Evolutionary conservation across 2,329 filamentous ascomycete species (phyloP), one percentile per base, ranked within the genome.

Genomic region (Elsinoe ampelina): DNA sequence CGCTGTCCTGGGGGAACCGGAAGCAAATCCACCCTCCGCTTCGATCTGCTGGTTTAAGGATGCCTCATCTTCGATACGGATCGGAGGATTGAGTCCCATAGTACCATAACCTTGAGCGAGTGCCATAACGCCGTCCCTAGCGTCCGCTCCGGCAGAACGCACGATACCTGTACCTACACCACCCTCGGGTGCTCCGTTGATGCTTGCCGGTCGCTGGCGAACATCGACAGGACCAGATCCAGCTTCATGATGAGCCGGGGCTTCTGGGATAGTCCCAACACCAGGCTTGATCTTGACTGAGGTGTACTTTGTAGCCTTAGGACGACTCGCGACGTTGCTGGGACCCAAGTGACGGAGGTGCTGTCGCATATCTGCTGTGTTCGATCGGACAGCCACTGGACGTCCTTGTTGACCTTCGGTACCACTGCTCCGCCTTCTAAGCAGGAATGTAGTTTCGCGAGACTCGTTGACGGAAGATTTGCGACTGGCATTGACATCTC

Each of bases 261-360:
- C 66, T 59, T 75, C 76, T 5, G 73, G 67, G 54, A 72, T 72
- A 30, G 73, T 73, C 61, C 63, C 71, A 57, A 66, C 67, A 12
- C 75, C 80, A 12, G 80, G 81, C 67, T 85, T 85, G 68, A 85
- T 84, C 68, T 84, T 85, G 60, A 85, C 82, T 8, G 76, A 77
- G 58, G 77, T 77, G 67, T 81, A 84, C 35, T 82, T 79, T 5
- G 82, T 85, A 35, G 77, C 70, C 55, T 80, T 79, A 2, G 82
- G 82, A 41, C 77, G 73, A 60, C 75, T 81, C 17, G 82, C 82
- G 13, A 79, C 72, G 62, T 85, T 85, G 15, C 80, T 84, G 0
- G 82, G 82, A 3, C 82, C 82, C 1, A 85, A 74, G 63, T 84
- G 80, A 64, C 80, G 82, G 17, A 85, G 68, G 58, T 84, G 81